Base-by-base conservation (phyloP, 2,329 filamentous ascomycete genomes). In the Daldinia eschscholtzii region DNA sequence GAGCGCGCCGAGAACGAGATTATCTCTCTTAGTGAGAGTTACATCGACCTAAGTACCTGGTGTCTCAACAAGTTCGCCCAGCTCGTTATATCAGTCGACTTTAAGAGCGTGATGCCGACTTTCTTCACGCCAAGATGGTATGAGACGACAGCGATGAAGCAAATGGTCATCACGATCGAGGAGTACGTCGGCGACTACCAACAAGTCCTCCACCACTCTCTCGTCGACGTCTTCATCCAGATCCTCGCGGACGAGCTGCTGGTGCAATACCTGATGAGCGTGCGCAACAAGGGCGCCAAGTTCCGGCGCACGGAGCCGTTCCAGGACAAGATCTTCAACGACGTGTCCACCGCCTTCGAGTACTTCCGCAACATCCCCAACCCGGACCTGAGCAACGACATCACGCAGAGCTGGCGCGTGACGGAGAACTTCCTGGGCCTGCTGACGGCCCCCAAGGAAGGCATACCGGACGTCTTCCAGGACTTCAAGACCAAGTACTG, bases 71-170 rank as follows among this genome's bases (percentile, higher is more conserved):
- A 92, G 73, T 98, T 98, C 77, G 92, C 93, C 59, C 87, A 90
- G 67, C 88, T 98, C 65, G 92, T 99, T 78, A 97, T 99, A 83
- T 85, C 88, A 42, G 91, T 97, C 74, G 96, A 99, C 85, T 97
- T 99, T 85, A 88, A 87, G 71, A 79, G 89, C 28, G 93, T 97
- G 41, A 89, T 97, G 78, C 87, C 91, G 50, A 92, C 96, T 72
- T 94, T 98, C 83, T 99, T 98, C 84, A 98, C 94, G 0, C 85
- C 89, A 7, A 88, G 89, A 70, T 99, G 96, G 96, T 99, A 99
- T 81, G 83, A 87, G 46, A 89, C 90, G 76, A 93, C 91, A 44
- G 91, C 92, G 63, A 95, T 99, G 89, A 94, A 94, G 76, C 93
- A 95, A 75, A 97, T 99, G 84, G 92, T 94, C 53, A 93, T 92